A percentile compares a stretch with the other conserved stretches of the same genome.
Evolutionary conservation across 768 basidiomycete species (phyloP).

Genomic region (Hygrophoropsis aurantiaca): DNA sequence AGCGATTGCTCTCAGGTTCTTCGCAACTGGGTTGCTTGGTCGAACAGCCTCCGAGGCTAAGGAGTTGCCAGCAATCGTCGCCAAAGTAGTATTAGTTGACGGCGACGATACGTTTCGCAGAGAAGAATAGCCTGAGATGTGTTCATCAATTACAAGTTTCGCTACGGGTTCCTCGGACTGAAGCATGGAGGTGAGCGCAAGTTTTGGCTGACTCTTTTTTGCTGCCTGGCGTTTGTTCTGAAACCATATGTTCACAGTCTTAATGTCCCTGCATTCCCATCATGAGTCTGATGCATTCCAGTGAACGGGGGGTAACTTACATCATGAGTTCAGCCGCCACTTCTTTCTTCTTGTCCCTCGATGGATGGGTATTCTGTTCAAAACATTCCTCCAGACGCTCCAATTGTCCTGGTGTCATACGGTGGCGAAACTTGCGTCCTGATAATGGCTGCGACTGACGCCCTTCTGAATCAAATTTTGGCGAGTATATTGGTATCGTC

Average conservation of each 20-base stretch:
- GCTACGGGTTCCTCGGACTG: too few species aligned
- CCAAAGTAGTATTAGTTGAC: slow-evolving; percentile 21
- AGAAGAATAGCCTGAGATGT: slow-evolving; percentile 15
- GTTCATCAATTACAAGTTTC: not conserved
- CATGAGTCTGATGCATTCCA: not conserved
- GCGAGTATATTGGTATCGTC: not conserved
- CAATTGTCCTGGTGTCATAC: slow-evolving; percentile 33
- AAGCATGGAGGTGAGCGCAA: not conserved
- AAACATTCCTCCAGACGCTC: slow-evolving; percentile 26
- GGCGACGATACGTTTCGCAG: slow-evolving; percentile 30
- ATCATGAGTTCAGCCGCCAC: slow-evolving; percentile 26
- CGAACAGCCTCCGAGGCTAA: not conserved
- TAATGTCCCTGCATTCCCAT: slow-evolving; percentile 35
- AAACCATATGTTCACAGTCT: slow-evolving; percentile 71
- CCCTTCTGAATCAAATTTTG: not conserved
- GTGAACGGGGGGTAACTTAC: slow-evolving; percentile 17
- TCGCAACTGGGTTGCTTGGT: too few species aligned
- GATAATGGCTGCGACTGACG: not conserved
- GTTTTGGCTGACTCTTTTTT: slow-evolving; percentile 24
- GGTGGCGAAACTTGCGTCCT: slow-evolving; percentile 33
- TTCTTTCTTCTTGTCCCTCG: slow-evolving; percentile 26
- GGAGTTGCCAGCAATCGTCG: not conserved
- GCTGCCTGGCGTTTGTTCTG: slow-evolving; percentile 74
- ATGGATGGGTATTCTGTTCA: slow-evolving; percentile 26
- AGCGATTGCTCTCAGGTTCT: not conserved